A percentile compares a stretch with the other conserved stretches of the same genome.
Evolutionary conservation across 345 rosid genomes (phyloP).

Genomic region (rapeseed (Brassica napus)): DNA sequence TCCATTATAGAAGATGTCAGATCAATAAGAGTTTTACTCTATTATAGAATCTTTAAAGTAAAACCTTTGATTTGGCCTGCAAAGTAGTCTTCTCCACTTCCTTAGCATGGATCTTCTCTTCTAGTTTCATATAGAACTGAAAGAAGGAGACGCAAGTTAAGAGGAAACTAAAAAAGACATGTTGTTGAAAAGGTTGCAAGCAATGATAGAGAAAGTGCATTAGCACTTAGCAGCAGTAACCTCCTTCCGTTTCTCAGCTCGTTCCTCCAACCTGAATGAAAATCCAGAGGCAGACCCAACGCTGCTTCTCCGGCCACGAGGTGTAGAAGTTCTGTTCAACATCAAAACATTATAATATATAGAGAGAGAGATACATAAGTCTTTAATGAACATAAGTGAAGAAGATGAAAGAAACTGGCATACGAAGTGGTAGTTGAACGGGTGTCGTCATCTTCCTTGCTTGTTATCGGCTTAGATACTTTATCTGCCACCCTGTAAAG

Average conservation of each 20-base stretch:
- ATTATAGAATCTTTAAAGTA: neutral
- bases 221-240: constrained; percentile 34
- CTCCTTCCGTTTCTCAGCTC: constrained; percentile 96
- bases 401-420: constrained; percentile 30
- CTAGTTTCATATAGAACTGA: constrained; percentile 85
- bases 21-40: neutral
- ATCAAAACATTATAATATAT: neutral
- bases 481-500: constrained; percentile 54
- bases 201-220: neutral
- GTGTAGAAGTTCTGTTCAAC: constrained; percentile 58
- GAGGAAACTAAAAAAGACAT: constrained; percentile 3
- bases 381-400: neutral
- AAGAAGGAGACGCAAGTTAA: neutral
- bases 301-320: constrained; percentile 56
- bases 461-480: constrained; percentile 46
- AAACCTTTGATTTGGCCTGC: constrained; percentile 93
- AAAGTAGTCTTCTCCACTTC: constrained; percentile 72
- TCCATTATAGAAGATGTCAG: neutral
- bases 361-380: neutral
- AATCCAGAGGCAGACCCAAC: constrained; percentile 75
- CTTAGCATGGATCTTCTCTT: constrained; percentile 92
- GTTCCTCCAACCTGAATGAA: constrained; percentile 86
- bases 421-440: constrained; percentile 83
- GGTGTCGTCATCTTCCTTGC: constrained; percentile 81
- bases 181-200: neutral